Evolutionary conservation across 345 rosid genomes (phyloP).

Genomic region (Aquilaria yunnanensis): DNA sequence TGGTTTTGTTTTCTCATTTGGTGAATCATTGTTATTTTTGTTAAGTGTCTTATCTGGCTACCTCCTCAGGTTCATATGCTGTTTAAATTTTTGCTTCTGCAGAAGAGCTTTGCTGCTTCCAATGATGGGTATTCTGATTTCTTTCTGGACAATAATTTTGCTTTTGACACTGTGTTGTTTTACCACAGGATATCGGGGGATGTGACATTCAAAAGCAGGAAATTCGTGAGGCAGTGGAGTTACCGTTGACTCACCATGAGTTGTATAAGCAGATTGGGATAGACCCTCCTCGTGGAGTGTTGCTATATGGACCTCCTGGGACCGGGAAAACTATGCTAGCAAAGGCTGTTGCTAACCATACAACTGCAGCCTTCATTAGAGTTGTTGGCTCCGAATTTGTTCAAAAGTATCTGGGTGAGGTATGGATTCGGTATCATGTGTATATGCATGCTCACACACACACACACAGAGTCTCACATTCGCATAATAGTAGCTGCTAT

Average conservation of each 20-base stretch:
- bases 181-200: conserved; percentile 89
- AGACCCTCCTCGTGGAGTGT: conserved; percentile 96
- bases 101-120: background rate
- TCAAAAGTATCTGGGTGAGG: conserved; percentile 98
- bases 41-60: background rate
- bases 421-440: conserved; percentile 13
- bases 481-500: background rate
- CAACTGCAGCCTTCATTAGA: conserved; percentile 96
- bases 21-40: background rate
- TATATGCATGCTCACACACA: background rate
- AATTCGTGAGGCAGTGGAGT: conserved; percentile 98
- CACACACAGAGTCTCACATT: no score
- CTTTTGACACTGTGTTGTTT: conserved; percentile 5
- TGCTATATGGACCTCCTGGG: conserved; percentile 98
- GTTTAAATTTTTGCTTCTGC: no score
- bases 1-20: no score
- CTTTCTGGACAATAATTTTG: background rate
- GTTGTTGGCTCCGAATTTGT: conserved; percentile 99
- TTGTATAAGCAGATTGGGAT: conserved; percentile 95
- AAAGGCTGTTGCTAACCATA: conserved; percentile 95
- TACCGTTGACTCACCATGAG: conserved; percentile 93
- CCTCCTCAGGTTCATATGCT: no score
- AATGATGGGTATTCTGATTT: background rate
- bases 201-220: conserved; percentile 99
- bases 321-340: conserved; percentile 99